Evolutionary conservation across 2,329 filamentous ascomycete genomes (phyloP).

Genomic region (Xylariaceae sp.): DNA sequence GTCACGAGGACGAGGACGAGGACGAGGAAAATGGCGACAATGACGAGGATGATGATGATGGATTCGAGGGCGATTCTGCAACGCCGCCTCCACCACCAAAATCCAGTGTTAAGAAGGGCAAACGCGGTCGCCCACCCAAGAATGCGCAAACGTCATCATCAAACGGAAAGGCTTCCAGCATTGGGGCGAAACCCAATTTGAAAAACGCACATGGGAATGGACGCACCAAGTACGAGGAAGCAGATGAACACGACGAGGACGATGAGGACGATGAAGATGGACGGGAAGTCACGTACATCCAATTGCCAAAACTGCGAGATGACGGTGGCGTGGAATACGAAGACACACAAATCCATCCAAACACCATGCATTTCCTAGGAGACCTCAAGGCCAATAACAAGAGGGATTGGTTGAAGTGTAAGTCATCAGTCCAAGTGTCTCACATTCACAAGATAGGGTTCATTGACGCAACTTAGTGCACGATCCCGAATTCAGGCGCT

Average conservation of each 20-base stretch:
- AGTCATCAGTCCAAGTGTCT: constrained; percentile 10
- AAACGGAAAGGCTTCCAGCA: neutral
- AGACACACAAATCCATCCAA: constrained; percentile 51
- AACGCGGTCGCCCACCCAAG: constrained; percentile 20
- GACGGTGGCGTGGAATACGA: constrained; percentile 44
- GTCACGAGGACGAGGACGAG: constrained; percentile 31
- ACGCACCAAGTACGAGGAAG: constrained; percentile 12
- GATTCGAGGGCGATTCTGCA: constrained; percentile 6
- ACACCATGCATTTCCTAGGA: constrained; percentile 54
- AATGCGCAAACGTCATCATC: neutral
- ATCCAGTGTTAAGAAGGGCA: constrained; percentile 12
- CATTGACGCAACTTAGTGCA: constrained; percentile 51
- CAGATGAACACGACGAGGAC: constrained; percentile 22
- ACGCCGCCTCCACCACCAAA: constrained; percentile 11
- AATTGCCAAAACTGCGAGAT: constrained; percentile 39
- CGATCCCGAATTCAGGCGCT: constrained; percentile 72
- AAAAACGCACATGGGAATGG: neutral
- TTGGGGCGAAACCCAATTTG: neutral
- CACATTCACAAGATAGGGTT: too few relatives aligned
- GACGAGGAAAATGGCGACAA: constrained; percentile 25
- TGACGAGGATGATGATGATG: constrained; percentile 24
- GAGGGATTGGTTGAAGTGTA: constrained; percentile 57
- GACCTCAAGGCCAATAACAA: constrained; percentile 59
- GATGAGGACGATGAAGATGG: constrained; percentile 35
- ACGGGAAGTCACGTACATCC: constrained; percentile 38